phyloP scores from a whole-genome alignment of 345 rosid species.

The Salix udensis region DNA sequence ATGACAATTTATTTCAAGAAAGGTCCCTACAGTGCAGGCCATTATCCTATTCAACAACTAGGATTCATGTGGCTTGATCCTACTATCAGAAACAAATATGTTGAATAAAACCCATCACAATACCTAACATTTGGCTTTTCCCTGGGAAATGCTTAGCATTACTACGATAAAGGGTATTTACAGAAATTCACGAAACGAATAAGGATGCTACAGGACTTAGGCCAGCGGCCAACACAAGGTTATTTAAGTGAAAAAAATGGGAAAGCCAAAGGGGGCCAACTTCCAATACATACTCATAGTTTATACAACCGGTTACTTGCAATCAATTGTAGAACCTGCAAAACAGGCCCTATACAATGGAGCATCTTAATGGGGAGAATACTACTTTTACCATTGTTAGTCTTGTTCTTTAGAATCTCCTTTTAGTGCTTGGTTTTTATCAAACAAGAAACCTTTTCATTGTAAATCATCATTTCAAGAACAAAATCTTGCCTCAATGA shows the following conservation, averaged over 20 bases:
- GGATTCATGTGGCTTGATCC: not conserved
- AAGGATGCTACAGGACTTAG: not conserved
- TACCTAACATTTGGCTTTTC: not conserved
- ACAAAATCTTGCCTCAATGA: not conserved
- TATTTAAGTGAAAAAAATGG: not conserved
- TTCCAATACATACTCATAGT: not conserved
- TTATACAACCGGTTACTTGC: conserved; percentile 3
- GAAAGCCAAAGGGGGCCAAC: not conserved
- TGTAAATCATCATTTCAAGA: not conserved
- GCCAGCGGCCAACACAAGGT: not conserved
- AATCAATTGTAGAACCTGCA: not conserved
- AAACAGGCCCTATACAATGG: not conserved
- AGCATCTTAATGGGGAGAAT: not conserved
- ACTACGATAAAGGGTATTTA: not conserved
- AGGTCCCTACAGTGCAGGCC: conserved; percentile 14
- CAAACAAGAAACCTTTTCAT: conserved; percentile 2
- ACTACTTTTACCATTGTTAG: not conserved
- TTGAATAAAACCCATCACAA: not conserved
- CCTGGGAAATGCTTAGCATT: not conserved
- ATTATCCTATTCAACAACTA: not conserved
- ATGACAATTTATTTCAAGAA: conserved; percentile 11
- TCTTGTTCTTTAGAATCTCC: not conserved
- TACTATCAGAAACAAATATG: not conserved
- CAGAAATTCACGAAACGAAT: not conserved
- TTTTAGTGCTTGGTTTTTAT: not conserved